Percentiles rank a stretch among this genome's conserved stretches.
These are phyloP conservation scores for Prillingera fragicola DNA, from an alignment of 1,284 basidiomycete species.

Conservation along the genomic window DNA sequence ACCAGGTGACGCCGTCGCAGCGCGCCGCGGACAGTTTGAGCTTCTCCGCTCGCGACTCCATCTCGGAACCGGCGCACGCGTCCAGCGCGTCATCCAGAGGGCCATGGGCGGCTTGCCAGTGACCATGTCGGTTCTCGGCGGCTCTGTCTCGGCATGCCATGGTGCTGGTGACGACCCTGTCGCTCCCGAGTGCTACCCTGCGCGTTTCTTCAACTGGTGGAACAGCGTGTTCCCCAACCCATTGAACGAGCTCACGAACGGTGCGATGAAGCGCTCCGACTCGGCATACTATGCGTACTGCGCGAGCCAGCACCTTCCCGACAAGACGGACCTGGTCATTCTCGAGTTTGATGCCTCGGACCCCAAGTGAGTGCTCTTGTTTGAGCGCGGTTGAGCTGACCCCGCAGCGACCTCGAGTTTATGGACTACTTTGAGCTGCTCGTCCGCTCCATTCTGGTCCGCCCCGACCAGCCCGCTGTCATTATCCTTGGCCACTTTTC, in stretches of 20 bases:
- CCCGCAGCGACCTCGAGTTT: conserved; percentile 60
- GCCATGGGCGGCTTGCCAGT: conserved; percentile 79
- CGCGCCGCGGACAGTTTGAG: conserved; percentile 68
- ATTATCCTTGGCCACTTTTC: conserved; percentile 86
- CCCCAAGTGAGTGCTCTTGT: conserved; percentile 58
- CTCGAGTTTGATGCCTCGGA: conserved; percentile 88
- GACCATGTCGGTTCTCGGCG: conserved; percentile 83
- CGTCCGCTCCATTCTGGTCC: conserved; percentile 77
- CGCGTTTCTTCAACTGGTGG: conserved; percentile 91
- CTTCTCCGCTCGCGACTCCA: conserved; percentile 73
- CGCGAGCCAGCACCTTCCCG: conserved; percentile 81
- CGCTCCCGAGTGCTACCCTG: conserved; percentile 77
- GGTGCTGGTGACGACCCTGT: conserved; percentile 88
- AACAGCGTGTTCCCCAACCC: conserved; percentile 90
- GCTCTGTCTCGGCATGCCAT: conserved; percentile 90
- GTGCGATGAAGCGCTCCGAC: conserved; percentile 79
- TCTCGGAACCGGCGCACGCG: conserved; percentile 71
- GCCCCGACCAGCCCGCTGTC: conserved; percentile 81
- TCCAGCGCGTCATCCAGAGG: conserved; percentile 76
- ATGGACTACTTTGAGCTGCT: conserved; percentile 84
- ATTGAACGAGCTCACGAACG: conserved; percentile 88
- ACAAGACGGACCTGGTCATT: conserved; percentile 84
- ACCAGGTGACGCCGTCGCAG: conserved; percentile 68
- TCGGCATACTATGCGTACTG: conserved; percentile 92
- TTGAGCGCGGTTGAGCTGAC: neutral